Evolutionary conservation across 2,329 filamentous ascomycete species (phyloP), one percentile per base, ranked within the genome.

Genomic region (Venturia carpophila): DNA sequence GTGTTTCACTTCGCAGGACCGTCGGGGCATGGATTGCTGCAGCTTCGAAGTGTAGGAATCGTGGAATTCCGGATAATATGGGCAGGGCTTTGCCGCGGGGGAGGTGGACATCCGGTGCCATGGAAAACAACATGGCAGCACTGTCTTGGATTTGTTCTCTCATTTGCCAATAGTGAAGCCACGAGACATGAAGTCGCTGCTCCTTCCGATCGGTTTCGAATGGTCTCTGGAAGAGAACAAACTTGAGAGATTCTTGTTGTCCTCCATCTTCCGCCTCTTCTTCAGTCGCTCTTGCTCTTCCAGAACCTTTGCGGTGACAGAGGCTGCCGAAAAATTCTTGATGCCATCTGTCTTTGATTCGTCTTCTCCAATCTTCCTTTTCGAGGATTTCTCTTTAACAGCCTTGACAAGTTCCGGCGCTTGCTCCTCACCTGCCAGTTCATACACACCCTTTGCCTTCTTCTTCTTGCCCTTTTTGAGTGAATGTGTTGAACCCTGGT

Each of bases 261-360:
- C 71, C 72, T 90, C 96, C 67, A 90, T 82, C 69, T 87, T 80
- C 77, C 93, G 96, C 52, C 37, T 58, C 52, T 58, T 58, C 69
- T 91, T 92, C 65, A 84, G 82, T 71, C 89, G 86, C 62, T 93
- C 89, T 74, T 97, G 91, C 71, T 97, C 93, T 30, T 89, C 88
- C 34, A 97, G 75, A 0, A 99, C 92, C 70, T 87, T 92, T 0
- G 89, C 90, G 0, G 93, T 96, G 55, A 99, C 77, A 3, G 87
- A 89, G 0, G 93, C 92, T 0, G 94, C 94, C 65, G 90, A 84
- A 0, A 90, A 81, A 70, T 97, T 96, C 74, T 96, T 96, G 75
- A 97, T 96, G 13, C 88, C 86, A 64, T 81, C 77, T 73, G 6
- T 74, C 0, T 73, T 78, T 4, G 69, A 67, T 13, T 70, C 67